phyloP scores from a whole-genome alignment of 345 rosid genomes.

The Gossypium thurberi region DNA sequence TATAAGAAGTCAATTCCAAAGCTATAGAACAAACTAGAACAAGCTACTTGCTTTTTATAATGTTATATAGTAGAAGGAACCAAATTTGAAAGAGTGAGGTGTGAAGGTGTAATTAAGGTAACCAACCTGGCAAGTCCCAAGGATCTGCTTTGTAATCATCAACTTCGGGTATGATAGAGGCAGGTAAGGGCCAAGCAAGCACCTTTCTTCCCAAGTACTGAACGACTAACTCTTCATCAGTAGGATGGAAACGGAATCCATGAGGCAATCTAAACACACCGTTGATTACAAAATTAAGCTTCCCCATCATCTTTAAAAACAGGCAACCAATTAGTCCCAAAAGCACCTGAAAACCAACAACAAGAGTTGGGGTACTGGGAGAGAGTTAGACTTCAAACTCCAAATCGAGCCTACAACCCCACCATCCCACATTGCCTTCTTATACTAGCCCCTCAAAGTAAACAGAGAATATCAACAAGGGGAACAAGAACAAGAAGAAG shows the following conservation, averaged over 20 bases:
- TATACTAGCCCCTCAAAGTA: slow-evolving; percentile 7
- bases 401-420: slow-evolving; percentile 1
- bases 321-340: too few relatives aligned
- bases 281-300: slow-evolving; percentile 43
- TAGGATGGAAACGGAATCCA: slow-evolving; percentile 88
- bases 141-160: slow-evolving; percentile 89
- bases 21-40: background rate
- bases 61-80: background rate
- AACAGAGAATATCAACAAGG: background rate
- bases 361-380: too few relatives aligned
- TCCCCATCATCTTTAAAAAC: slow-evolving; percentile 42
- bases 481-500: background rate
- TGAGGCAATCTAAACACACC: slow-evolving; percentile 72
- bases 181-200: slow-evolving; percentile 59
- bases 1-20: background rate
- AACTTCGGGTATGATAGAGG: slow-evolving; percentile 76
- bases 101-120: background rate
- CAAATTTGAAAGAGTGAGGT: background rate
- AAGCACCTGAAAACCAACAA: background rate
- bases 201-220: slow-evolving; percentile 6
- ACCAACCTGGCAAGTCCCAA: slow-evolving; percentile 86
- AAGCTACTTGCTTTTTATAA: background rate
- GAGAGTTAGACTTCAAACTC: background rate
- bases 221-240: slow-evolving; percentile 64
- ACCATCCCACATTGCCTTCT: background rate